Conservation (phyloP, 768 basidiomycete genomes). For the Rhodotorula diobovata region DNA sequence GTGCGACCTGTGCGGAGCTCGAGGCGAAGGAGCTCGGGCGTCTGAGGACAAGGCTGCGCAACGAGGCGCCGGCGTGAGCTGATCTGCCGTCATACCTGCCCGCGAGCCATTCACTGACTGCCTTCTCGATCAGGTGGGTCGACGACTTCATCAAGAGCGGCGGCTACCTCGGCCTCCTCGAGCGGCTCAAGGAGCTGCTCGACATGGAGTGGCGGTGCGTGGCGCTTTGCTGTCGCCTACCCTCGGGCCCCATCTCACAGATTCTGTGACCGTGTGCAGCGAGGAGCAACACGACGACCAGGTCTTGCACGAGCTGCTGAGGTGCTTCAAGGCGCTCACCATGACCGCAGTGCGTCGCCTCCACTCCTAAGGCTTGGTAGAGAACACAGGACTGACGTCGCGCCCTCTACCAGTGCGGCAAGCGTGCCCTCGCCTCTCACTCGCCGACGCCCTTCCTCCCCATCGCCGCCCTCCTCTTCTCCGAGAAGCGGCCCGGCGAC, state of each 20-base stretch:
- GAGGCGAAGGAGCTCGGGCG: slow-evolving; percentile 86
- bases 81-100: slow-evolving; percentile 23
- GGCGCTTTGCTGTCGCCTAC: background rate
- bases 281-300: slow-evolving; percentile 99
- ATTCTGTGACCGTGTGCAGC: slow-evolving; percentile 44
- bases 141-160: slow-evolving; percentile 74
- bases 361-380: background rate
- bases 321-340: slow-evolving; percentile 88
- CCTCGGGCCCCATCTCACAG: too few species aligned
- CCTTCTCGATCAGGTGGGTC: slow-evolving; percentile 59
- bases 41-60: slow-evolving; percentile 74
- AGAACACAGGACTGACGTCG: background rate
- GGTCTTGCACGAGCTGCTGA: slow-evolving; percentile 80
- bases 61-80: slow-evolving; percentile 75
- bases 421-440: slow-evolving; percentile 79
- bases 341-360: slow-evolving; percentile 52
- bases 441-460: slow-evolving; percentile 83
- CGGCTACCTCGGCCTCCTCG: slow-evolving; percentile 79
- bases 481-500: slow-evolving; percentile 97
- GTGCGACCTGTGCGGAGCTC: slow-evolving; percentile 66
- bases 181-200: slow-evolving; percentile 79
- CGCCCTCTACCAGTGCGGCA: slow-evolving; percentile 59
- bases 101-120: too few species aligned
- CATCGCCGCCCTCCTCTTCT: slow-evolving; percentile 77
- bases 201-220: slow-evolving; percentile 88